Base-by-base conservation (phyloP, 352 stramenopile species). In the Peronosclerospora sorghi region DNA sequence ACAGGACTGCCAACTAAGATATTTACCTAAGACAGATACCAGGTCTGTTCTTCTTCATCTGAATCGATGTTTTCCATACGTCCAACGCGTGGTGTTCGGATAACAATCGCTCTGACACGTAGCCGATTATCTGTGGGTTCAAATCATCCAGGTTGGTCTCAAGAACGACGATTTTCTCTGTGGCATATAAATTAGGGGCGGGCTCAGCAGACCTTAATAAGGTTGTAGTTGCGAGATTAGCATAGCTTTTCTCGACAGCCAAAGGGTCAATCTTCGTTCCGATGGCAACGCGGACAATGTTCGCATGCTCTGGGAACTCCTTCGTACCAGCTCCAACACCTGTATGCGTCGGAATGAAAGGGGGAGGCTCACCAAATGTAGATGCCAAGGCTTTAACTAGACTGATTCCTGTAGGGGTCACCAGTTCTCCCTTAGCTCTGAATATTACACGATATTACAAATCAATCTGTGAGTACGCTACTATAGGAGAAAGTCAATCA, bases 331-430 rank as follows among this genome's bases (percentile, higher is more conserved):
- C 85, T 13, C 85, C 85, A 17, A 83, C 68, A 15, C 77, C 77
- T 13, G 73, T 86, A 51, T 84, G 65, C 32, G 67, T 85, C 12
- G 76, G 73, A 35, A 84, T 60, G 51, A 92, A 89, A 8, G 75
- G 45, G 4, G 79, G 79, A 32, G 79, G 79, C 55, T 88, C 73
- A 2, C 76, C 70, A 51, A 86, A 92, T 8, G 68, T 68, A 1
- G 52, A 71, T 7, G 65, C 52, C 43, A 98, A 62, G 5, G 84
- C 84, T 52, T 95, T 89, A 20, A 98, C 67, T 15, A 98, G 73
- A 38, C 91, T 96, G 18, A 96, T 95, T 4, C 88, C 95, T 13
- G 95, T 98, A 0, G 95, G 95, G 6, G 95, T 98, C 15, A 98
- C 94, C 20, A 98, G 75, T 51, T 98, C 92, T 12, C 89, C 93